A percentile compares a stretch with the other conserved stretches of the same genome.
These are phyloP conservation scores for Gossypium laxum DNA, from an alignment of 441 rosid species.

Conservation along the genomic window DNA sequence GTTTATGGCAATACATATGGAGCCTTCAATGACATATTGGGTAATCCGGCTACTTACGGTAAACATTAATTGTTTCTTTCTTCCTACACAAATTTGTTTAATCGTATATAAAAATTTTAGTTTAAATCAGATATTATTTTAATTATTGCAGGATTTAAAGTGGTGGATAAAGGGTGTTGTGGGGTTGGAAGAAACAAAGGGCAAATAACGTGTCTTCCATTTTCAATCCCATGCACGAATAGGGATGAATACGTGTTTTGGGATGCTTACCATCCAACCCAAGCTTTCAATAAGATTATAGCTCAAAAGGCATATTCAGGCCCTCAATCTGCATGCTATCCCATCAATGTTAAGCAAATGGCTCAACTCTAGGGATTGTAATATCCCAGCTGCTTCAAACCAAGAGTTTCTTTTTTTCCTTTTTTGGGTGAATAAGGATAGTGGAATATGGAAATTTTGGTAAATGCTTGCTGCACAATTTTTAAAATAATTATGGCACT, in stretches of 20 bases:
- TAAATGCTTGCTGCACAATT: no score
- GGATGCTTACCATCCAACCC: conserved; percentile 50
- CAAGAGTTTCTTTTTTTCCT: no score
- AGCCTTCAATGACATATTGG: conserved; percentile 29
- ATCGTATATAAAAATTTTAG: not conserved
- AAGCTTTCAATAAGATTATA: conserved; percentile 41
- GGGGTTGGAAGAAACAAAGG: conserved; percentile 44
- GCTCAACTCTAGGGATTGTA: conserved; percentile 17
- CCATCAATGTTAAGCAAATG: conserved; percentile 42
- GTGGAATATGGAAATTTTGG: no score
- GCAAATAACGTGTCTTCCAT: conserved; percentile 43
- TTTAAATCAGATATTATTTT: not conserved
- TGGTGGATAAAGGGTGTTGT: conserved; percentile 47
- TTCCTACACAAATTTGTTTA: not conserved
- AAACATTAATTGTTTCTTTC: not conserved
- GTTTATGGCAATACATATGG: conserved; percentile 41
- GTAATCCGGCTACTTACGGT: conserved; percentile 35
- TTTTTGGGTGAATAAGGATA: no score
- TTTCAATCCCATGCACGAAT: conserved; percentile 36
- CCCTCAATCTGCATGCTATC: conserved; percentile 40
- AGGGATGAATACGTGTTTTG: conserved; percentile 47
- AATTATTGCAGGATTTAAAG: conserved; percentile 28
- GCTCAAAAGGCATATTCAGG: conserved; percentile 41
- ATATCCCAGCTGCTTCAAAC: no score
- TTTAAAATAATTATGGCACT: no score